Evolutionary conservation across 2,329 filamentous ascomycete species (phyloP).

Genomic region (Alternaria novae-zelandiae): DNA sequence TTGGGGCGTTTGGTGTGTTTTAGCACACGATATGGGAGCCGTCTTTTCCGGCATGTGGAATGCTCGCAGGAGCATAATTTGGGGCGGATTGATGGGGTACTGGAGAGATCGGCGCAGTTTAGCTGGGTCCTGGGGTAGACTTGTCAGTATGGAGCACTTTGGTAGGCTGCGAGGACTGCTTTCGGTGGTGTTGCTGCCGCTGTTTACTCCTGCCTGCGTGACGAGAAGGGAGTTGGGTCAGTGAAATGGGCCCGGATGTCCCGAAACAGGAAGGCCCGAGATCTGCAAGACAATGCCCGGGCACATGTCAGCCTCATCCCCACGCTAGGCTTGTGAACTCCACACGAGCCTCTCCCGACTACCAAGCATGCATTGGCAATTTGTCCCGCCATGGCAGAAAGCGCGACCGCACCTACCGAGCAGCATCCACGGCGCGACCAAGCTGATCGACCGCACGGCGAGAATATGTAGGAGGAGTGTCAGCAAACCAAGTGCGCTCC

Average conservation of each 20-base stretch:
- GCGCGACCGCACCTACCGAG: not conserved
- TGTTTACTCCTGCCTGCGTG: not conserved
- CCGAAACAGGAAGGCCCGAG: constrained; percentile 7
- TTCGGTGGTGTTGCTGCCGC: not conserved
- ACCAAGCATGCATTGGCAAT: constrained; percentile 14
- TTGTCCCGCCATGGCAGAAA: constrained; percentile 11
- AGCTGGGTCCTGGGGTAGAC: constrained; percentile 4
- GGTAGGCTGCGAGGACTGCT: not conserved
- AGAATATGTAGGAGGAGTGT: not conserved
- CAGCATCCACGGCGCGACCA: not conserved
- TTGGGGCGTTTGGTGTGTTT: constrained; percentile 4
- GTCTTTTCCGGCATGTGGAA: constrained; percentile 5
- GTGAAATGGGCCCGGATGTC: not conserved
- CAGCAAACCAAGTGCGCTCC: not conserved
- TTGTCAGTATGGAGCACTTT: not conserved
- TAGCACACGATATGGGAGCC: not conserved
- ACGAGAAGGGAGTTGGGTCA: not conserved
- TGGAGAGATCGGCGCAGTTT: constrained; percentile 5
- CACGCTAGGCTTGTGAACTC: constrained; percentile 7
- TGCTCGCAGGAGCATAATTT: not conserved
- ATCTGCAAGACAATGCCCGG: not conserved
- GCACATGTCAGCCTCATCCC: constrained; percentile 5
- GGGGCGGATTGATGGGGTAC: constrained; percentile 1
- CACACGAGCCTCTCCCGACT: constrained; percentile 6
- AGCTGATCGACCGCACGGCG: not conserved